Percentiles rank a stretch among this genome's conserved stretches.
These are phyloP conservation scores for Lepidopterella palustris DNA, from an alignment of 495 filamentous ascomycete genomes.

Conservation along the genomic window DNA sequence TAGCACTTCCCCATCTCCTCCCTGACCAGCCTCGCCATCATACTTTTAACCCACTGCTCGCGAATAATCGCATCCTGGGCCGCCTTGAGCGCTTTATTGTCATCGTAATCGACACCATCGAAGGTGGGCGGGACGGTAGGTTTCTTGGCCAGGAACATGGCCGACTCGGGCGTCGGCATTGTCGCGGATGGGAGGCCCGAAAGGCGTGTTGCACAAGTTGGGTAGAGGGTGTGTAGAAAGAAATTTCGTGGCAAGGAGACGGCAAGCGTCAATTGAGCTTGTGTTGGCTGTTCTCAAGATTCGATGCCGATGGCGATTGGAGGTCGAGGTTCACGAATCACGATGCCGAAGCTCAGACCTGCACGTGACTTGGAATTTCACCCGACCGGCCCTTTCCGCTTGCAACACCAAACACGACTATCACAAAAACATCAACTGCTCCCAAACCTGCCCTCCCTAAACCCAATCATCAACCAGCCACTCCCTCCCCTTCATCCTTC, in stretches of 20 bases:
- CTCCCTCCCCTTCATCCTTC: background rate
- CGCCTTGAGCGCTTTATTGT: slow-evolving; percentile 80
- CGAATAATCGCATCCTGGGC: slow-evolving; percentile 91
- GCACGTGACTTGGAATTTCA: background rate
- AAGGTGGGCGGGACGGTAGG: slow-evolving; percentile 90
- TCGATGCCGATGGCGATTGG: no score
- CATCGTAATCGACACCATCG: slow-evolving; percentile 94
- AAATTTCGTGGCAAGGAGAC: background rate
- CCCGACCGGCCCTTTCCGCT: background rate
- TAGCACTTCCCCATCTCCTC: slow-evolving; percentile 98
- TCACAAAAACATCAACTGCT: slow-evolving; percentile 7
- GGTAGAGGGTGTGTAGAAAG: background rate
- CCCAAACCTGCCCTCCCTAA: slow-evolving; percentile 14
- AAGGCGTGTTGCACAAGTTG: background rate
- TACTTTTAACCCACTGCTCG: slow-evolving; percentile 94
- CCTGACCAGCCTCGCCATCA: slow-evolving; percentile 92
- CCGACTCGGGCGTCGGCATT: slow-evolving; percentile 91
- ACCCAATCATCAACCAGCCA: slow-evolving; percentile 1
- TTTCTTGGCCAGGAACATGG: slow-evolving; percentile 89
- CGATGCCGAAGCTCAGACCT: background rate
- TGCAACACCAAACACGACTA: slow-evolving; percentile 6
- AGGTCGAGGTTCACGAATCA: background rate
- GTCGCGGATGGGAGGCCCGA: slow-evolving; percentile 21
- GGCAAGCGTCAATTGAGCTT: slow-evolving; percentile 4
- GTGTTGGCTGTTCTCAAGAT: background rate